Conservation (phyloP, 129 eudicot genomes). For the Flaveria sonorensis region DNA sequence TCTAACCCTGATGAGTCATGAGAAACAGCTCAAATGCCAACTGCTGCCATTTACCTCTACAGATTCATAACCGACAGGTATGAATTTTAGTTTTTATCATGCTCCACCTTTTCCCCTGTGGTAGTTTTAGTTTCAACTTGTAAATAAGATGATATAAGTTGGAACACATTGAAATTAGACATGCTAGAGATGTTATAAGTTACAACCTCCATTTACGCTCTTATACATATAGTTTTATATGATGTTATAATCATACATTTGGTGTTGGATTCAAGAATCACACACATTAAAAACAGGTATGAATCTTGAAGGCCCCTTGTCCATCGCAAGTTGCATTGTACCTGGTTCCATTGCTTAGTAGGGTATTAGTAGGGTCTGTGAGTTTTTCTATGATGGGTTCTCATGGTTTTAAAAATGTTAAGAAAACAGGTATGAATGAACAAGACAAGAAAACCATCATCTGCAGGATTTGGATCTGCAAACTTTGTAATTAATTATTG, state of each 20-base stretch:
- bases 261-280: not conserved
- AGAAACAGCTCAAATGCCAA: constrained; percentile 21
- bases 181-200: not conserved
- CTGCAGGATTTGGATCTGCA: not conserved
- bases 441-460: not conserved
- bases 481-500: not conserved
- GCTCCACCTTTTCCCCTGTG: not conserved
- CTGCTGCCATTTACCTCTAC: constrained; percentile 7
- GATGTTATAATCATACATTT: not conserved
- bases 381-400: not conserved
- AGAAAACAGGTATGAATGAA: not conserved
- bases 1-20: constrained; percentile 8
- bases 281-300: not conserved
- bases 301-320: not conserved
- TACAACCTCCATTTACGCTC: constrained; percentile 1
- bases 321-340: not conserved
- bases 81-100: not conserved
- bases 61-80: constrained; percentile 22
- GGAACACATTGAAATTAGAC: not conserved
- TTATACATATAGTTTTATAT: not conserved
- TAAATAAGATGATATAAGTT: not conserved
- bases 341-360: not conserved
- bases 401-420: not conserved
- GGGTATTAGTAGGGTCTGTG: not conserved
- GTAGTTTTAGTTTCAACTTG: not conserved